Percentiles rank a stretch among this genome's conserved stretches.
Evolutionary conservation across 352 stramenopile species (phyloP).

Genomic region (Globisporangium uncinulatum): DNA sequence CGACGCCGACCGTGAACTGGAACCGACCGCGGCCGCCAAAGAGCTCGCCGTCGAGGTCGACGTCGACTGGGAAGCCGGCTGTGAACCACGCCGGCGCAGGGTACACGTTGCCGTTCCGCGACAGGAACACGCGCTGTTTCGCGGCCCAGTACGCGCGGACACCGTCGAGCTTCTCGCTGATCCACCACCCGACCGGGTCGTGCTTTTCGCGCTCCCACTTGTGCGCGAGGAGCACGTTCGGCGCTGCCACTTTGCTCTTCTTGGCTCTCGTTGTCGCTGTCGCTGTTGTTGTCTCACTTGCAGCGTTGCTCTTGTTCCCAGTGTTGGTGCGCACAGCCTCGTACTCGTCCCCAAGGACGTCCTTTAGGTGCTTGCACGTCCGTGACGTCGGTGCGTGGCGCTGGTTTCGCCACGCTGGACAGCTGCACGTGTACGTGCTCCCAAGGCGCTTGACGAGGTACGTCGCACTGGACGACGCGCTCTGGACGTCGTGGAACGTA

Average conservation of each 20-base stretch:
- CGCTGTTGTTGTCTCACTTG: not conserved
- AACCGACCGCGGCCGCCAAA: slow-evolving; percentile 58
- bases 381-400: slow-evolving; percentile 30
- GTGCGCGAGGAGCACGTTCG: slow-evolving; percentile 51
- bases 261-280: slow-evolving; percentile 6
- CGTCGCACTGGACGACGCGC: slow-evolving; percentile 40
- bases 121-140: slow-evolving; percentile 45
- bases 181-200: slow-evolving; percentile 53
- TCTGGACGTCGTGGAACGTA: slow-evolving; percentile 40
- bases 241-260: slow-evolving; percentile 24
- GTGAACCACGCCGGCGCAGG: slow-evolving; percentile 58
- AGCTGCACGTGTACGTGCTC: slow-evolving; percentile 52
- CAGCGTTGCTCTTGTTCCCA: slow-evolving; percentile 3
- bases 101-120: slow-evolving; percentile 58
- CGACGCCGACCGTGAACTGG: slow-evolving; percentile 59
- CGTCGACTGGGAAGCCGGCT: slow-evolving; percentile 37
- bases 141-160: slow-evolving; percentile 64
- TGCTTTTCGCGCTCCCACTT: slow-evolving; percentile 68
- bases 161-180: slow-evolving; percentile 76
- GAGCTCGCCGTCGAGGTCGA: slow-evolving; percentile 69
- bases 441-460: slow-evolving; percentile 51
- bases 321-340: slow-evolving; percentile 23
- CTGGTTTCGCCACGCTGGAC: slow-evolving; percentile 65
- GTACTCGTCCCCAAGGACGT: slow-evolving; percentile 43
- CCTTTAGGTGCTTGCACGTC: slow-evolving; percentile 64